phyloP scores from a whole-genome alignment of 768 basidiomycete genomes.

The Crassisporium funariophilum region DNA sequence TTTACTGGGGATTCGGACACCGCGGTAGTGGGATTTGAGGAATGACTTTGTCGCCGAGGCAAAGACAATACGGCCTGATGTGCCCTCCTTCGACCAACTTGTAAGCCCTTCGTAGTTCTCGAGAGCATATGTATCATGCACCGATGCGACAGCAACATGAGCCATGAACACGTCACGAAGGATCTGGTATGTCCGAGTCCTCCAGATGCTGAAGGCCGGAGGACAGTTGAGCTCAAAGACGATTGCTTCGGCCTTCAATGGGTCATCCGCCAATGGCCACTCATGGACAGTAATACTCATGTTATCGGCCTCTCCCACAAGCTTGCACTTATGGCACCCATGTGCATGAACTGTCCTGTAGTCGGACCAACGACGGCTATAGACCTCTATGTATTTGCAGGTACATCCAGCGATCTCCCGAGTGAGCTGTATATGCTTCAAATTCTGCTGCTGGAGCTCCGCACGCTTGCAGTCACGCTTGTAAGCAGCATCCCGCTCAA shows the following conservation, averaged over 20 bases:
- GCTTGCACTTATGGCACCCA: constrained; percentile 30
- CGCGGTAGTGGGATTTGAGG: constrained; percentile 31
- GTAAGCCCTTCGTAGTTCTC: constrained; percentile 6
- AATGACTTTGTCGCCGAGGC: constrained; percentile 39
- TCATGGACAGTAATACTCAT: constrained; percentile 41
- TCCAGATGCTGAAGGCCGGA: constrained; percentile 42
- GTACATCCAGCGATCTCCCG: constrained; percentile 3
- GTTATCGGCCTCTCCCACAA: constrained; percentile 5
- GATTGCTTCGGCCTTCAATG: constrained; percentile 24
- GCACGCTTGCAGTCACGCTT: constrained; percentile 19
- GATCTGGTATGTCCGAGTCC: constrained; percentile 40
- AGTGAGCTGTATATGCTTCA: constrained; percentile 18
- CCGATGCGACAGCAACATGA: not conserved
- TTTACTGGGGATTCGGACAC: constrained; percentile 12
- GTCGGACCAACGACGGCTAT: no score
- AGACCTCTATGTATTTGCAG: constrained; percentile 11
- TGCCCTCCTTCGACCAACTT: constrained; percentile 9
- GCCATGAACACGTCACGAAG: constrained; percentile 36
- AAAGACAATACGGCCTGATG: constrained; percentile 30
- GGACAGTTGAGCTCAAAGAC: constrained; percentile 49
- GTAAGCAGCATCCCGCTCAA: constrained; percentile 27
- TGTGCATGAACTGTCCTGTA: not conserved
- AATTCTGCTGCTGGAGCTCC: constrained; percentile 28
- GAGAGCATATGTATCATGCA: not conserved
- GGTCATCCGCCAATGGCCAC: constrained; percentile 44